Percentiles rank a stretch among this genome's conserved stretches.
Evolutionary conservation across 1,139 yeast species (phyloP).

Genomic region (Pichia cactophila): DNA sequence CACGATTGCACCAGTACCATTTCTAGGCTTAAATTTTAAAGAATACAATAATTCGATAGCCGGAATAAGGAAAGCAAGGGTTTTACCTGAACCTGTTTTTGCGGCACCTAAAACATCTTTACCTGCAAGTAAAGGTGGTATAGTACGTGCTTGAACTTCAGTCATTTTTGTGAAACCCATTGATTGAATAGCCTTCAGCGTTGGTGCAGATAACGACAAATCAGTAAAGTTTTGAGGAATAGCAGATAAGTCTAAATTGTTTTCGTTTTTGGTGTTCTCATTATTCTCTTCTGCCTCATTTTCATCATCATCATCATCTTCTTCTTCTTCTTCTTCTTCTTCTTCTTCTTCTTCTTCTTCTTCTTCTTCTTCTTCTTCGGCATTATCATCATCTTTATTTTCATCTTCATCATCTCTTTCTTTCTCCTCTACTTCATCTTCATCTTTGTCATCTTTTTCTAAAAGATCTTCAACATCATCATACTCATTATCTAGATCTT

Average conservation of each 20-base stretch:
- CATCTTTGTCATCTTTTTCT: slow-evolving; percentile 27
- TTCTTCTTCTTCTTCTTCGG: slow-evolving; percentile 23
- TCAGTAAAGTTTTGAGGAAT: slow-evolving; percentile 29
- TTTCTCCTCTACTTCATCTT: slow-evolving; percentile 12
- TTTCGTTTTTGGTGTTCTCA: slow-evolving; percentile 21
- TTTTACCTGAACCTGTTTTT: slow-evolving; percentile 96
- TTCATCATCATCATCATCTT: slow-evolving; percentile 8
- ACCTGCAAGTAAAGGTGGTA: slow-evolving; percentile 92
- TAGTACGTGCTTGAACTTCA: slow-evolving; percentile 85
- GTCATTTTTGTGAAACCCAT: slow-evolving; percentile 94
- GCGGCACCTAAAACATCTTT: slow-evolving; percentile 96
- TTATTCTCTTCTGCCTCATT: slow-evolving; percentile 23
- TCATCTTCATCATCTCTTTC: slow-evolving; percentile 30
- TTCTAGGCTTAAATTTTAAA: slow-evolving; percentile 82
- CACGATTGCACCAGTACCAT: slow-evolving; percentile 84
- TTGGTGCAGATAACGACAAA: slow-evolving; percentile 71
- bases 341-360: slow-evolving; percentile 25
- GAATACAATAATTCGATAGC: slow-evolving; percentile 89
- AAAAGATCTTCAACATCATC: slow-evolving; percentile 49
- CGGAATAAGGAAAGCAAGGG: slow-evolving; percentile 89
- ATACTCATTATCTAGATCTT: slow-evolving; percentile 45
- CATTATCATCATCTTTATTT: slow-evolving; percentile 39
- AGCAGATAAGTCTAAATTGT: slow-evolving; percentile 3
- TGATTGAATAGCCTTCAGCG: slow-evolving; percentile 65
- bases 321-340: slow-evolving; percentile 26